phyloP scores from a whole-genome alignment of 148 eudicot genomes.

The Rhododendron kiyosumense region DNA sequence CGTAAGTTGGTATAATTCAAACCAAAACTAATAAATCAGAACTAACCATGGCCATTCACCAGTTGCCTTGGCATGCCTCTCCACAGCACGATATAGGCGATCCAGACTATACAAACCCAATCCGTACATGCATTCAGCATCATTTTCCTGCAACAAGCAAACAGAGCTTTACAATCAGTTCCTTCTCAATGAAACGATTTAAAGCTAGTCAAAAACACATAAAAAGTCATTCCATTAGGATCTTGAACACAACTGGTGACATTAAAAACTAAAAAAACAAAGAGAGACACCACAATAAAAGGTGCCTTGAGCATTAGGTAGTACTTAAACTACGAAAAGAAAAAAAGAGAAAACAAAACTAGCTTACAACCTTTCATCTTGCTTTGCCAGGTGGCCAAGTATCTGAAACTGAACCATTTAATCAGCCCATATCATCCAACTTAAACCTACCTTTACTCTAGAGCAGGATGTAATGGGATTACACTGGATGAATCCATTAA shows the following conservation, averaged over 20 bases:
- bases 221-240: neutral
- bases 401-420: neutral
- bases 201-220: neutral
- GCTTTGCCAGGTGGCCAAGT: neutral
- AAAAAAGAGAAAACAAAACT: neutral
- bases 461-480: neutral
- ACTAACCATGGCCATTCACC: conserved; percentile 95
- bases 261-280: neutral
- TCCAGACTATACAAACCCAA: conserved; percentile 74
- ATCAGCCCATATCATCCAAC: neutral
- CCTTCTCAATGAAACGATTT: neutral
- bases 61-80: conserved; percentile 77
- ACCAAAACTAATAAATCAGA: neutral
- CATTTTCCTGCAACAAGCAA: conserved; percentile 53
- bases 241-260: neutral
- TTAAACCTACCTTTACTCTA: neutral
- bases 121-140: conserved; percentile 81
- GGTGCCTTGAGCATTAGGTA: neutral
- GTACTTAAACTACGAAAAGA: neutral
- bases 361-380: neutral
- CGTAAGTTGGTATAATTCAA: neutral
- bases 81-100: conserved; percentile 72
- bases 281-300: neutral
- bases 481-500: neutral
- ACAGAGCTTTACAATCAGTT: neutral